Conservation (phyloP, 805 yeast species). For the Candida alai region DNA sequence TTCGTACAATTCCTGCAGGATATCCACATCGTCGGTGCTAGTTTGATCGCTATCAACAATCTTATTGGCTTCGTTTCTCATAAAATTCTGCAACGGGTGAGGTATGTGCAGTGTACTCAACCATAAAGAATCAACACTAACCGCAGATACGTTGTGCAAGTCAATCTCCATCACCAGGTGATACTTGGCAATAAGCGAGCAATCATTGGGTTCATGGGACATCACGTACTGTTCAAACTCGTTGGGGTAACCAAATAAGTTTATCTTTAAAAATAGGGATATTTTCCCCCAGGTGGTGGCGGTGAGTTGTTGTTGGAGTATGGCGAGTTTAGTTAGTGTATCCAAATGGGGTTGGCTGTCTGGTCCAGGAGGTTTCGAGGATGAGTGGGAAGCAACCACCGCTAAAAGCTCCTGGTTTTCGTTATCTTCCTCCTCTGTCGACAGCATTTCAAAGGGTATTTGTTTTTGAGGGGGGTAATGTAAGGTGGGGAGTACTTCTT, state of each 20-base stretch:
- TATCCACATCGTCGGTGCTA: conserved; percentile 13
- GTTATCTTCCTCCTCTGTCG: conserved; percentile 15
- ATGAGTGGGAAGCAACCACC: conserved; percentile 7
- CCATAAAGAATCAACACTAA: conserved; percentile 31
- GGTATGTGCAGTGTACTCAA: conserved; percentile 44
- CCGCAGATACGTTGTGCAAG: conserved; percentile 16
- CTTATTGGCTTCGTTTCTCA: conserved; percentile 22
- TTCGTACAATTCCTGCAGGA: conserved; percentile 35
- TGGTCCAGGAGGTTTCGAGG: too few relatives aligned
- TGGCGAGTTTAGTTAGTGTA: conserved; percentile 6
- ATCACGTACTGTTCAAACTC: conserved; percentile 42
- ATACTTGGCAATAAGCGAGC: conserved; percentile 50
- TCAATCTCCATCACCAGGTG: conserved; percentile 37
- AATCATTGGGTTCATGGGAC: conserved; percentile 49
- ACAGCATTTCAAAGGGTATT: too few relatives aligned
- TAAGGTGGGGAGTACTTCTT: too few relatives aligned
- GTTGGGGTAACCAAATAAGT: conserved; percentile 20
- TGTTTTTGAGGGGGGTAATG: too few relatives aligned
- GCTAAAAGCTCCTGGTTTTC: conserved; percentile 14
- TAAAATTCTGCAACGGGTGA: conserved; percentile 42
- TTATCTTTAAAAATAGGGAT: conserved; percentile 24
- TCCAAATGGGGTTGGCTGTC: conserved; percentile 2
- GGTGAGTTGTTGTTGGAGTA: conserved; percentile 15
- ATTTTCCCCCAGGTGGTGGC: conserved; percentile 18
- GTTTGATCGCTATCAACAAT: conserved; percentile 8